Evolutionary conservation across 2,329 filamentous ascomycete genomes (phyloP), one percentile per base, ranked within the genome.

Genomic region (Verticillium tricorpus): DNA sequence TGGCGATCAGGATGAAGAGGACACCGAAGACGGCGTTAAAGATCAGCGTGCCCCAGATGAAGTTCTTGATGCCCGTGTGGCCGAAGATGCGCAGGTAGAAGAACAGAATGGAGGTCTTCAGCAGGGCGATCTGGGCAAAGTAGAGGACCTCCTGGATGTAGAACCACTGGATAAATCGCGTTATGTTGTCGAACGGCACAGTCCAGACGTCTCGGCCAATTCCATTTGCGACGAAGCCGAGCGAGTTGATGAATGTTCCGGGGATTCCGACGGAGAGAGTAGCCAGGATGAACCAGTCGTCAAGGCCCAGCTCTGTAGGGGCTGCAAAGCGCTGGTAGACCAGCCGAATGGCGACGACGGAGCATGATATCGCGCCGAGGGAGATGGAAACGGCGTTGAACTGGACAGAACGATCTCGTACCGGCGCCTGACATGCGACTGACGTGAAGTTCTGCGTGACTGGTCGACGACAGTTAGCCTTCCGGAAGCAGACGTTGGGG

Each of bases 61-160:
- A 56, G 6, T 70, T 71, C 15, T 76, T 74, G 11, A 83, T 75
- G 3, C 57, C 61, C 0, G 59, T 63, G 0, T 70, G 67, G 0
- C 81, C 81, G 64, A 87, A 87, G 61, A 86, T 80, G 59, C 81
- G 78, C 5, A 83, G 71, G 66, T 85, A 86, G 69, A 86, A 85
- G 67, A 82, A 75, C 1, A 86, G 71, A 28, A 87, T 73, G 0
- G 82, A 78, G 5, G 83, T 69, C 65, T 85, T 84, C 17, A 82
- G 73, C 31, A 82, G 70, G 1, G 78, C 71, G 14, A 83, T 69
- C 17, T 79, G 71, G 3, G 71, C 59, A 66, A 84, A 82, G 69
- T 85, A 84, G 25, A 82, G 58, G 7, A 74, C 64, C 32, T 78
- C 76, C 66, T 76, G 73, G 62, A 75, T 67, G 65, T 78, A 83